Percentiles rank a stretch among this genome's conserved stretches.
phyloP scores from a whole-genome alignment of 2,329 filamentous ascomycete species.

The Sclerotinia spermophila region DNA sequence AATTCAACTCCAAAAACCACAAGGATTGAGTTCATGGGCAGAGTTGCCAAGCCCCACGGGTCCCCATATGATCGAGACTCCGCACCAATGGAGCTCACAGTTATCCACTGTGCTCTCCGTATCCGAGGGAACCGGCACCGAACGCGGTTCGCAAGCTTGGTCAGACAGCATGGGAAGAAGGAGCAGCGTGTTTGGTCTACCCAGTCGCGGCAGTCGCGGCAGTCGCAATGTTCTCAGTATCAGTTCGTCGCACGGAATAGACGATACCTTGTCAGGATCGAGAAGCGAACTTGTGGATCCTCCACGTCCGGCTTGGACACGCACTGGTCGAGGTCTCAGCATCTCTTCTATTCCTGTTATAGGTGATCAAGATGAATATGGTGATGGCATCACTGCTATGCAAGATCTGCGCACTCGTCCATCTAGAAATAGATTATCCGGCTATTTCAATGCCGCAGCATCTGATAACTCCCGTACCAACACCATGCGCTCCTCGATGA shows the following conservation, averaged over 20 bases:
- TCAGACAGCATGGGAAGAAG: slow-evolving; percentile 42
- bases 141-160: slow-evolving; percentile 46
- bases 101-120: slow-evolving; percentile 62
- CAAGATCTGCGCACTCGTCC: slow-evolving; percentile 50
- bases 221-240: slow-evolving; percentile 53
- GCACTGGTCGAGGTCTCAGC: slow-evolving; percentile 37
- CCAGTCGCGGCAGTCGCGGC: slow-evolving; percentile 50
- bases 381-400: slow-evolving; percentile 60
- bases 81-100: slow-evolving; percentile 61
- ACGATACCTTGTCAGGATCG: slow-evolving; percentile 24
- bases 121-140: slow-evolving; percentile 50
- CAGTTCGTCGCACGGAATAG: slow-evolving; percentile 44
- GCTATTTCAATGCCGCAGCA: slow-evolving; percentile 46
- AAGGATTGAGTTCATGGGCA: slow-evolving; percentile 37
- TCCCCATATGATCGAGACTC: slow-evolving; percentile 46
- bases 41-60: slow-evolving; percentile 33
- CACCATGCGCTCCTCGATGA: slow-evolving; percentile 37
- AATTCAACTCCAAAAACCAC: slow-evolving; percentile 20
- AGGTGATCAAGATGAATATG: slow-evolving; percentile 59
- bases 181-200: slow-evolving; percentile 46
- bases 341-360: slow-evolving; percentile 45
- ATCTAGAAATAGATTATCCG: slow-evolving; percentile 52
- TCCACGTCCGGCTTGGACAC: slow-evolving; percentile 45
- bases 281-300: slow-evolving; percentile 45
- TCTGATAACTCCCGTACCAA: slow-evolving; percentile 41